These are phyloP conservation scores for Periconia macrospinosa DNA, from an alignment of 2,329 filamentous ascomycete species.

Conservation along the genomic window DNA sequence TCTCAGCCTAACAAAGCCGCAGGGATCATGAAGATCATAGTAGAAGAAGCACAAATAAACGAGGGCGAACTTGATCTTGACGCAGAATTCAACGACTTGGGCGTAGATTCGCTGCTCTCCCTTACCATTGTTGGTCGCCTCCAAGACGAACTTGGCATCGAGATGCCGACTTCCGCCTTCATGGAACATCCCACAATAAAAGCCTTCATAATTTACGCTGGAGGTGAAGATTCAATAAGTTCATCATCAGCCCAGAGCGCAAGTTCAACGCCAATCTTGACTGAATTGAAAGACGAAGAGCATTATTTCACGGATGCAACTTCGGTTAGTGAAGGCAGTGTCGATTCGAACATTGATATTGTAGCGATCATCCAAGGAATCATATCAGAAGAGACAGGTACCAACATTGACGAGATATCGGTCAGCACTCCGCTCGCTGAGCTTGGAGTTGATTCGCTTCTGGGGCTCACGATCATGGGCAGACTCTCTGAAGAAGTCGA, in stretches of 20 bases:
- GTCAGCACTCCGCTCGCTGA: slow-evolving; percentile 23
- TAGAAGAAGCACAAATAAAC: slow-evolving; percentile 30
- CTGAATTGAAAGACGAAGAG: not conserved
- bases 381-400: slow-evolving; percentile 8
- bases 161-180: slow-evolving; percentile 46
- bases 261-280: not conserved
- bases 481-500: not conserved
- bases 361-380: not conserved
- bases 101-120: slow-evolving; percentile 32
- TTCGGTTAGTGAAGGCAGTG: not conserved
- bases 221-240: not conserved
- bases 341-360: not conserved
- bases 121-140: slow-evolving; percentile 23
- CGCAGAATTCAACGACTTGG: slow-evolving; percentile 24
- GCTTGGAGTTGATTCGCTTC: slow-evolving; percentile 33
- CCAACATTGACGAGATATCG: not conserved
- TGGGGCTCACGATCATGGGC: slow-evolving; percentile 23
- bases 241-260: not conserved
- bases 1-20: too few relatives aligned
- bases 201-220: slow-evolving; percentile 45
- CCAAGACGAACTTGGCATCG: slow-evolving; percentile 26
- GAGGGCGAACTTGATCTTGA: slow-evolving; percentile 28
- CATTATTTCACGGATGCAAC: not conserved
- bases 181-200: slow-evolving; percentile 58
- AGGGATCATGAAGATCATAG: slow-evolving; percentile 20